Conservation (phyloP, 108 stramenopile genomes). For the Discostella stelligeroides region DNA sequence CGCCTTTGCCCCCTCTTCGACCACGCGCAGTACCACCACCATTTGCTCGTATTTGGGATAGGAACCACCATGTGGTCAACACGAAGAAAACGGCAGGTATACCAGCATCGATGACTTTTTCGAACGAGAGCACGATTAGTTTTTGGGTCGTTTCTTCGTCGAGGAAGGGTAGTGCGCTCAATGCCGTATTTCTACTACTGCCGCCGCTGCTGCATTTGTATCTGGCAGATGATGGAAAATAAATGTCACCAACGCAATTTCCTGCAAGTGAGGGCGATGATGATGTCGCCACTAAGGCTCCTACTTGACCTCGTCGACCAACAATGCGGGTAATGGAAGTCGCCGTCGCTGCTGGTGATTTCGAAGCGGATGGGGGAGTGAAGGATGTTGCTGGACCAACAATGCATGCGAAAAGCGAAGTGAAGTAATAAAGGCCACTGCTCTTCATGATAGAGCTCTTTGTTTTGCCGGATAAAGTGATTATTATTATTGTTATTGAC, state of each 20-base stretch:
- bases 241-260: too few relatives aligned
- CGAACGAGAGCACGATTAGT: constrained; percentile 34
- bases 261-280: too few relatives aligned
- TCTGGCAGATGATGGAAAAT: too few relatives aligned
- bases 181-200: background rate
- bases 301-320: too few relatives aligned
- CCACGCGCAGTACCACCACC: constrained; percentile 6
- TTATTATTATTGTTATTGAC: too few relatives aligned
- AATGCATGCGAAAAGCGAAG: background rate
- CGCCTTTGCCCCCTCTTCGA: background rate
- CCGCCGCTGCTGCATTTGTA: background rate
- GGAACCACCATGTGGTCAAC: constrained; percentile 24
- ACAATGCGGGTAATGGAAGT: background rate
- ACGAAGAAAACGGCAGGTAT: constrained; percentile 42
- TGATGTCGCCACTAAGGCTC: too few relatives aligned
- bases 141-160: constrained; percentile 44
- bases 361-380: background rate
- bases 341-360: background rate
- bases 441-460: background rate
- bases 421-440: background rate
- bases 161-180: constrained; percentile 3
- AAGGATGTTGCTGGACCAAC: background rate
- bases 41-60: constrained; percentile 2
- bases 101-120: constrained; percentile 41
- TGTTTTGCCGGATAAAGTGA: too few relatives aligned